Base-by-base conservation (phyloP, 192 early-diverging fungal species). In the Coemansia sp. region DNA sequence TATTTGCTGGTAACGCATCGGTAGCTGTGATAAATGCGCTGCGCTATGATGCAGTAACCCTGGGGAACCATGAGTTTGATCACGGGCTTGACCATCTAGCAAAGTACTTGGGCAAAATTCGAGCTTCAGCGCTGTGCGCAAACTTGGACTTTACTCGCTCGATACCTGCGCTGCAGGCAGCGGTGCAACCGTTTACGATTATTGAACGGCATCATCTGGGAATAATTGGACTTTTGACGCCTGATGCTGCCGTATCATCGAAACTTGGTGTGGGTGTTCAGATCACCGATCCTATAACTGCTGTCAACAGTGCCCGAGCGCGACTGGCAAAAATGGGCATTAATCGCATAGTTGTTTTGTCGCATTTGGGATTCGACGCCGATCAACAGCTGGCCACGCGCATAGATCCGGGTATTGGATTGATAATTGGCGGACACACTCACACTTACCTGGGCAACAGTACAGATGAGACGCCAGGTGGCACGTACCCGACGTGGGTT, bases 11-110 rank as follows among this genome's bases (percentile, higher is more conserved):
- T 35, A 82, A 85, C 60, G 64, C 81, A 29, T 82, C 79, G 9
- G 85, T 82, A 1, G 67, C 73, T 17, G 64, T 89, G 52, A 84
- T 92, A 75, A 92, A 93, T 68, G 75, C 76, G 25, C 76, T 90
- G 14, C 79, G 67, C 17, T 86, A 87, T 70, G 85, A 91, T 47
- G 83, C 84, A 12, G 66, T 85, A 55, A 55, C 79, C 19, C 67
- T 87, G 53, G 86, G 87, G 53, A 88, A 90, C 67, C 92, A 93
- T 68, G 89, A 93, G 71, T 91, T 90, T 53, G 92, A 93, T 72
- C 75, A 79, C 10, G 89, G 89, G 0, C 78, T 85, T 3, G 69
- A 70, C 19, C 73, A 84, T 60, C 67, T 90, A n/a, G 83, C 73
- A 7, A 57, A 48, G 8, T 90, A 86, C 66, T 65, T 87, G 75